Conservation (phyloP, 306 rosid genomes). For the Lupinus albus region DNA sequence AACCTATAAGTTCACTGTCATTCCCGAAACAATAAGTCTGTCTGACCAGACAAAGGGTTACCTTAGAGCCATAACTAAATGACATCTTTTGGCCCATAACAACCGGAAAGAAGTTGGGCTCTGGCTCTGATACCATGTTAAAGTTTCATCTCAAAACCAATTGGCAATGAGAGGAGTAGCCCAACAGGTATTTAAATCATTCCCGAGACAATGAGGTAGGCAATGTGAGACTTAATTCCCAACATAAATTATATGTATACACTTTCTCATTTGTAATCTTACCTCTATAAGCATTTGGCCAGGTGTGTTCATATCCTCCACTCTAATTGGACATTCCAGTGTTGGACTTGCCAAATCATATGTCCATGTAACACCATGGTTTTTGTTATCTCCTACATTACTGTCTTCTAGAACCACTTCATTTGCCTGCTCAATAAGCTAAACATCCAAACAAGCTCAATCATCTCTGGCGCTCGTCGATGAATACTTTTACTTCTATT, state of each 20-base stretch:
- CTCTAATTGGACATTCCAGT: constrained; percentile 76
- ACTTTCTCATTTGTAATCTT: constrained; percentile 29
- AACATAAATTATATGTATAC: too few species aligned
- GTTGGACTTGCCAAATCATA: constrained; percentile 67
- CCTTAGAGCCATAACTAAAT: too few species aligned
- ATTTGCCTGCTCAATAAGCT: constrained; percentile 61
- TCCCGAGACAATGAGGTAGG: too few species aligned
- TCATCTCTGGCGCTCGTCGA: constrained; percentile 18
- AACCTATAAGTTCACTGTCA: constrained; percentile 3
- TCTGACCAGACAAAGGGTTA: too few species aligned
- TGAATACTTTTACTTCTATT: constrained; percentile 18
- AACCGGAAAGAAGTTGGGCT: too few species aligned
- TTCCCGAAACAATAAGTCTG: too few species aligned
- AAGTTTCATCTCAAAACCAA: too few species aligned
- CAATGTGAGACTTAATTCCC: too few species aligned
- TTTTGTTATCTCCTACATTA: constrained; percentile 39
- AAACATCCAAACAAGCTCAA: constrained; percentile 37
- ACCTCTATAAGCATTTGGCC: constrained; percentile 96
- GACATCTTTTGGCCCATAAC: too few species aligned
- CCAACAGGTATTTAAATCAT: too few species aligned
- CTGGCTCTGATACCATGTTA: too few species aligned
- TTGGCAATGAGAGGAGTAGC: too few species aligned
- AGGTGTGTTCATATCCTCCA: constrained; percentile 75
- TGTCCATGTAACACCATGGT: constrained; percentile 75
- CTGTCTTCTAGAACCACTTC: constrained; percentile 52